Evolutionary conservation across 805 yeast genomes (phyloP).

Genomic region (Huiozyma naganishii): DNA sequence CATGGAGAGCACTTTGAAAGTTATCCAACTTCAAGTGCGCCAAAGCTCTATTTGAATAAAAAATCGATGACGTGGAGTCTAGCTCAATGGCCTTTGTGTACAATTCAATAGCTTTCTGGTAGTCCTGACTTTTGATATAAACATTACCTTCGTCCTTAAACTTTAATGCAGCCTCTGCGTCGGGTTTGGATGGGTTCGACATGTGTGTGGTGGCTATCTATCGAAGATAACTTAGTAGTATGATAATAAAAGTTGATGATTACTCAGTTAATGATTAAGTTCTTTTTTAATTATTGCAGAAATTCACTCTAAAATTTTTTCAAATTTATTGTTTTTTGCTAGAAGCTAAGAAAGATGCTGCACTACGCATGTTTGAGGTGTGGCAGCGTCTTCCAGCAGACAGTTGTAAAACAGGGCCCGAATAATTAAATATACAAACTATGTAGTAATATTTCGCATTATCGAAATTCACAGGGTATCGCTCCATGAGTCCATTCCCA

Average conservation of each 20-base stretch:
- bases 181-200: slow-evolving; percentile 13
- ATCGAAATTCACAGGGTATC: too few relatives aligned
- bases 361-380: too few relatives aligned
- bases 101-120: slow-evolving; percentile 49
- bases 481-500: too few relatives aligned
- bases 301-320: too few relatives aligned
- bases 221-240: background rate
- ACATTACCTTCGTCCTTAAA: slow-evolving; percentile 65
- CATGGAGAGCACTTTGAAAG: slow-evolving; percentile 76
- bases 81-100: slow-evolving; percentile 69
- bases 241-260: background rate
- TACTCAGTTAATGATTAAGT: too few relatives aligned
- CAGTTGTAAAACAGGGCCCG: too few relatives aligned
- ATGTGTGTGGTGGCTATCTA: slow-evolving; percentile 2
- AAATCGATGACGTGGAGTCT: slow-evolving; percentile 47
- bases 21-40: slow-evolving; percentile 79
- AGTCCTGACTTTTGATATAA: slow-evolving; percentile 55
- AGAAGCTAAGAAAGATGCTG: too few relatives aligned
- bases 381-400: too few relatives aligned
- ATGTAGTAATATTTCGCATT: too few relatives aligned
- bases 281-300: too few relatives aligned
- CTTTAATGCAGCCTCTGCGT: slow-evolving; percentile 33
- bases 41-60: slow-evolving; percentile 81
- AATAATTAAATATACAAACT: too few relatives aligned
- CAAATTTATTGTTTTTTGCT: too few relatives aligned